These are phyloP conservation scores for Arthrobotrys megalospora DNA, from an alignment of 2,329 filamentous ascomycete species.

Conservation along the genomic window DNA sequence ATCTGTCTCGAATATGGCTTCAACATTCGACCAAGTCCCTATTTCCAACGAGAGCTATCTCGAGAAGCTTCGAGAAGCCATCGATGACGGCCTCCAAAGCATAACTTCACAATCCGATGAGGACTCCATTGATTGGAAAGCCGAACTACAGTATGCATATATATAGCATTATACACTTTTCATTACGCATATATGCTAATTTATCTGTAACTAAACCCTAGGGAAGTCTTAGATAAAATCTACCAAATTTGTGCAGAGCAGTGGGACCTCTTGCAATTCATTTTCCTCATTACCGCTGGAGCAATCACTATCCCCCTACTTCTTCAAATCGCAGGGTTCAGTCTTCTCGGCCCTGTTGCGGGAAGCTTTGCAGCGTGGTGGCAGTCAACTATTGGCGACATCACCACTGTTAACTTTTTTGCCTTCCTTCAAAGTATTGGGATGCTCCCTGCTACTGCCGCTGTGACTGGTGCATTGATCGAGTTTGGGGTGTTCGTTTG, in stretches of 20 bases:
- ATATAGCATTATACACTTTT: not conserved
- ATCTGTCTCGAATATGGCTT: constrained; percentile 1
- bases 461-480: constrained; percentile 29
- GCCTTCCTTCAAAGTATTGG: constrained; percentile 44
- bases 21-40: not conserved
- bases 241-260: constrained; percentile 19
- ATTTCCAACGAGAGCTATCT: not conserved
- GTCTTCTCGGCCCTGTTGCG: constrained; percentile 29
- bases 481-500: constrained; percentile 36
- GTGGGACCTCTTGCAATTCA: constrained; percentile 29
- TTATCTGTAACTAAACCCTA: not conserved
- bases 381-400: constrained; percentile 45
- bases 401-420: constrained; percentile 51
- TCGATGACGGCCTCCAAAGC: not conserved
- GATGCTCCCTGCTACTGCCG: constrained; percentile 22
- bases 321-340: constrained; percentile 47
- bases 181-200: not conserved
- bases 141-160: constrained; percentile 4
- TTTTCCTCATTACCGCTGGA: constrained; percentile 2
- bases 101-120: not conserved
- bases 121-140: constrained; percentile 2
- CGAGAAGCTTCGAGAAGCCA: not conserved
- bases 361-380: constrained; percentile 31
- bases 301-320: constrained; percentile 34
- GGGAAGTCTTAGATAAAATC: constrained; percentile 34